Conservation (phyloP, 257 asterid species). For the Haberlea rhodopensis region DNA sequence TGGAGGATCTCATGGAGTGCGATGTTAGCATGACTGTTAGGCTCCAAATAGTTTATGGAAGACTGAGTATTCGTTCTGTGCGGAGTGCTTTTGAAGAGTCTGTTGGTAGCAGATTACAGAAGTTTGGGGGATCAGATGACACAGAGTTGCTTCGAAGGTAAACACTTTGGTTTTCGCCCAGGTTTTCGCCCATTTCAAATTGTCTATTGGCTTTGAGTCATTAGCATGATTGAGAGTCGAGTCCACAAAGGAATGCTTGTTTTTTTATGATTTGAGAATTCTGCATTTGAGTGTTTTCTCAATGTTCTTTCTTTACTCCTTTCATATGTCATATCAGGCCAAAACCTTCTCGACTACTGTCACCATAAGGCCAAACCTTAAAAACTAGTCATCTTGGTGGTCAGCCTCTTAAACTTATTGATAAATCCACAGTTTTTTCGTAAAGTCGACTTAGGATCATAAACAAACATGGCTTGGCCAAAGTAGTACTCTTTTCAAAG, state of each 20-base stretch:
- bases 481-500: too few relatives aligned
- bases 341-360: too few relatives aligned
- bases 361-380: too few relatives aligned
- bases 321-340: too few relatives aligned
- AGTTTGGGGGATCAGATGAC: constrained; percentile 64
- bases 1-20: constrained; percentile 61
- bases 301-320: background rate
- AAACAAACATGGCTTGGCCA: too few relatives aligned
- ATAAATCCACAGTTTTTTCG: too few relatives aligned
- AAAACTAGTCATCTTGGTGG: too few relatives aligned
- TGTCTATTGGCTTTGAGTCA: background rate
- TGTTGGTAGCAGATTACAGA: constrained; percentile 62
- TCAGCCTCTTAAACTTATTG: too few relatives aligned
- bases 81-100: constrained; percentile 83
- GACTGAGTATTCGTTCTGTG: constrained; percentile 68
- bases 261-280: background rate
- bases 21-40: constrained; percentile 75
- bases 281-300: background rate
- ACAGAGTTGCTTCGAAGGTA: constrained; percentile 73
- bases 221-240: background rate
- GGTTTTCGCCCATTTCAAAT: background rate
- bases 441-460: too few relatives aligned
- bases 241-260: background rate
- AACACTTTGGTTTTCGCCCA: constrained; percentile 4
- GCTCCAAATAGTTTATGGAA: constrained; percentile 86